Conservation (phyloP, 2,329 filamentous ascomycete genomes). For the Proliferodiscus dingleyae region DNA sequence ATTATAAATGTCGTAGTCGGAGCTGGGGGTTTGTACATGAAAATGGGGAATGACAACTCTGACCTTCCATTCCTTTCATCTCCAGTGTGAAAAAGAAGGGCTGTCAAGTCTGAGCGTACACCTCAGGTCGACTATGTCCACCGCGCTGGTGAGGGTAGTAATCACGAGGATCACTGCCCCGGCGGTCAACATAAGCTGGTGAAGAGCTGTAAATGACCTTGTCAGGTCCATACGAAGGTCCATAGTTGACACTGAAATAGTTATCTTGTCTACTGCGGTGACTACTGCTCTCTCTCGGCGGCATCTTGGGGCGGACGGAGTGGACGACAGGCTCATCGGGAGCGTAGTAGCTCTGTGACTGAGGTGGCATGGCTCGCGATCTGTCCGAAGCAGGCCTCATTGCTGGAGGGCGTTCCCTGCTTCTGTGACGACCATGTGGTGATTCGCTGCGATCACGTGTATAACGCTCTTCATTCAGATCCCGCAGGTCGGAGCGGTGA, state of each 20-base stretch:
- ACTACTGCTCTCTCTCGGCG: conserved; percentile 14
- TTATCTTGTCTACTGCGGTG: conserved; percentile 2
- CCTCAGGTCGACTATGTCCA: neutral
- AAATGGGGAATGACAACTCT: too few species aligned
- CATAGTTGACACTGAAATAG: conserved; percentile 13
- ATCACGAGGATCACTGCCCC: conserved; percentile 2
- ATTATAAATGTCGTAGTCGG: too few species aligned
- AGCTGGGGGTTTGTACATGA: too few species aligned
- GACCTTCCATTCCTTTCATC: too few species aligned
- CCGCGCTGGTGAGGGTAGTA: neutral
- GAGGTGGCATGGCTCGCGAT: neutral
- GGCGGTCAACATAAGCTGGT: conserved; percentile 3
- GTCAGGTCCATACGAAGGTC: conserved; percentile 7
- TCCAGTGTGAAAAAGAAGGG: too few species aligned
- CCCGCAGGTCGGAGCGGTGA: conserved; percentile 19
- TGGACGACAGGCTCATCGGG: conserved; percentile 13
- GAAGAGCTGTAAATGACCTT: conserved; percentile 11
- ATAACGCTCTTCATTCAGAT: conserved; percentile 16
- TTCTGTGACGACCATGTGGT: conserved; percentile 14
- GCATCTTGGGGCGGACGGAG: conserved; percentile 15
- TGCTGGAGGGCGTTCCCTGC: conserved; percentile 14
- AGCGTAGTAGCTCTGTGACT: conserved; percentile 16
- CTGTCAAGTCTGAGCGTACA: conserved; percentile 1
- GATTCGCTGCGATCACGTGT: conserved; percentile 23
- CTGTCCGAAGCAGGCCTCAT: conserved; percentile 7